Percentiles rank a stretch among this genome's conserved stretches.
These are phyloP conservation scores for Somion occarium DNA, from an alignment of 1,284 basidiomycete species.

Conservation along the genomic window DNA sequence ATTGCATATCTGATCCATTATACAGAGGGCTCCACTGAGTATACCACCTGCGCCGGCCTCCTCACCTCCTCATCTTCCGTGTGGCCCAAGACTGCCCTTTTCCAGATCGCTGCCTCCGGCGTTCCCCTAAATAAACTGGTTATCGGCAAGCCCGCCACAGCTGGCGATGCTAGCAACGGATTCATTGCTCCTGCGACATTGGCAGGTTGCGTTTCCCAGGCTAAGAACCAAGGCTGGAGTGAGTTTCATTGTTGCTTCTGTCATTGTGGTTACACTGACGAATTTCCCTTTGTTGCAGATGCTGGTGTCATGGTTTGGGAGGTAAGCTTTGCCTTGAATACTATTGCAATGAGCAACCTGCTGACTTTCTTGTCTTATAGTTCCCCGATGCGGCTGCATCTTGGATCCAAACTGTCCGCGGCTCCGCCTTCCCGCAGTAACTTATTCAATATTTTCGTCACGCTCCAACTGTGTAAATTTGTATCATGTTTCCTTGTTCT, in stretches of 20 bases:
- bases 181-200: constrained; percentile 49
- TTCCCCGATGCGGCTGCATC: constrained; percentile 39
- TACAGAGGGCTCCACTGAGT: constrained; percentile 51
- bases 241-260: constrained; percentile 19
- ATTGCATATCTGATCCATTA: background rate
- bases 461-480: too few relatives aligned
- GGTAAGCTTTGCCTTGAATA: constrained; percentile 16
- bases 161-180: constrained; percentile 52
- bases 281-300: constrained; percentile 25
- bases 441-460: too few relatives aligned
- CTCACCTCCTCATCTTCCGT: constrained; percentile 46
- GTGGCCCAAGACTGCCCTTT: constrained; percentile 49
- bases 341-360: background rate
- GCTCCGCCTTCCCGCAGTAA: background rate
- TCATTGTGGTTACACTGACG: background rate
- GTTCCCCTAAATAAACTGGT: constrained; percentile 46
- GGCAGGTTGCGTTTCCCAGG: constrained; percentile 49
- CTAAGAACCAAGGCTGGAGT: constrained; percentile 55
- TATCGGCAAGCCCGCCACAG: constrained; percentile 59
- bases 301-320: constrained; percentile 44
- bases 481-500: too few relatives aligned
- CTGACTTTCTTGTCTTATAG: constrained; percentile 18
- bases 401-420: constrained; percentile 40
- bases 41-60: constrained; percentile 51
- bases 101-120: constrained; percentile 57